These are phyloP conservation scores for Graphilbum fragrans DNA, from an alignment of 2,329 filamentous ascomycete genomes.

Conservation along the genomic window DNA sequence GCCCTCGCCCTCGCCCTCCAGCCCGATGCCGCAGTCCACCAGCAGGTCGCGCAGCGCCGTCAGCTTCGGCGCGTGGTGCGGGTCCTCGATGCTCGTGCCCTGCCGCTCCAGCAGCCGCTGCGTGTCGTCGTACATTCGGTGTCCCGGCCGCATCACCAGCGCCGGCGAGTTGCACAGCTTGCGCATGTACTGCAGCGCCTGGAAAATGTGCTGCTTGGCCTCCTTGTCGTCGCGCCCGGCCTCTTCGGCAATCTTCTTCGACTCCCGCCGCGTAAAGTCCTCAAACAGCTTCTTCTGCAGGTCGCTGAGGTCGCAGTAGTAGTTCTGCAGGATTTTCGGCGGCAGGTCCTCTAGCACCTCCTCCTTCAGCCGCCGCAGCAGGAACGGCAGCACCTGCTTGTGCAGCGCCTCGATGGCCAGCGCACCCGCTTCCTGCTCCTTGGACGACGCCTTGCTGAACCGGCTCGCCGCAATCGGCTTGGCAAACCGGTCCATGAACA, in stretches of 20 bases:
- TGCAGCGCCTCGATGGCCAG: conserved; percentile 95
- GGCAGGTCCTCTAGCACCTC: conserved; percentile 93
- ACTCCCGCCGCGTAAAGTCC: conserved; percentile 88
- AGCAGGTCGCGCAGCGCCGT: conserved; percentile 80
- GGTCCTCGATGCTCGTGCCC: conserved; percentile 72
- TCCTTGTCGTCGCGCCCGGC: conserved; percentile 80
- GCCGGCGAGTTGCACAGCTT: conserved; percentile 97
- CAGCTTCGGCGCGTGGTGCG: conserved; percentile 83
- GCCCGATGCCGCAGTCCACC: conserved; percentile 96
- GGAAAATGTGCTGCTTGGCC: conserved; percentile 97
- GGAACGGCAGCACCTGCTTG: conserved; percentile 94
- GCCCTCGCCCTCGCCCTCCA: conserved; percentile 43
- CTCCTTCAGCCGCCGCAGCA: conserved; percentile 91
- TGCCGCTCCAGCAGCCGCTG: conserved; percentile 69
- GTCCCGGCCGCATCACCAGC: conserved; percentile 87
- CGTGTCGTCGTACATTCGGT: conserved; percentile 80
- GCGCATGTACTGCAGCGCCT: conserved; percentile 97
- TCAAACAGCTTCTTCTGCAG: conserved; percentile 92
- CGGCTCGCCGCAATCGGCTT: conserved; percentile 92
- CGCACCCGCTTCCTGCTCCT: conserved; percentile 94
- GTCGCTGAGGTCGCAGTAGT: conserved; percentile 96
- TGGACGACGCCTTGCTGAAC: conserved; percentile 93
- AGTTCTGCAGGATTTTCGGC: conserved; percentile 97
- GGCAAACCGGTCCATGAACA: conserved; percentile 90
- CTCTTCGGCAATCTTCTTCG: conserved; percentile 74